Evolutionary conservation across 371 early-diverging fungal genomes (phyloP).

Genomic region (Syncephalastrum contaminatum): DNA sequence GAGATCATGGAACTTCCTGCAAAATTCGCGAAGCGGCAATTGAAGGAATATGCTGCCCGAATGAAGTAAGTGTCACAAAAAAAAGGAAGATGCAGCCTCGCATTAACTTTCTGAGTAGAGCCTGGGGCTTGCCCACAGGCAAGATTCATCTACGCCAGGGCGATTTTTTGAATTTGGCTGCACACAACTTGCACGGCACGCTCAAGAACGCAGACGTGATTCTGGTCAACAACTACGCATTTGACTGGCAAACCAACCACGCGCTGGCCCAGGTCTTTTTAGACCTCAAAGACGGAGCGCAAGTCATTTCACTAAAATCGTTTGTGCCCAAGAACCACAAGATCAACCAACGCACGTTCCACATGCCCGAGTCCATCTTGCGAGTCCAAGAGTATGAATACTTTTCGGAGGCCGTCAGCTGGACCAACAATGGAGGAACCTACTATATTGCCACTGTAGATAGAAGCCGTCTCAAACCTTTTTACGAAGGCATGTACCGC

Average conservation of each 20-base stretch:
- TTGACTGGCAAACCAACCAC: slow-evolving; percentile 83
- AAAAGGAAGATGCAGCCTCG: neutral
- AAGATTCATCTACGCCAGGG: slow-evolving; percentile 70
- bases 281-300: slow-evolving; percentile 90
- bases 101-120: slow-evolving; percentile 22
- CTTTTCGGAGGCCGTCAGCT: slow-evolving; percentile 83
- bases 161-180: slow-evolving; percentile 66
- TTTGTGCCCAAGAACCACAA: slow-evolving; percentile 83
- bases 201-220: slow-evolving; percentile 86
- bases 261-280: slow-evolving; percentile 79
- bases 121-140: slow-evolving; percentile 67
- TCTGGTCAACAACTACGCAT: slow-evolving; percentile 94
- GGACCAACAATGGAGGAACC: slow-evolving; percentile 88
- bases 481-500: slow-evolving; percentile 48
- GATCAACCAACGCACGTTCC: slow-evolving; percentile 73
- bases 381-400: slow-evolving; percentile 74
- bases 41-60: slow-evolving; percentile 81
- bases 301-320: slow-evolving; percentile 76
- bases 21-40: slow-evolving; percentile 75
- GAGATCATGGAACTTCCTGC: slow-evolving; percentile 92
- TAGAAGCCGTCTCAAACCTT: slow-evolving; percentile 62
- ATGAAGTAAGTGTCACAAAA: slow-evolving; percentile 57
- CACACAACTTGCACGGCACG: slow-evolving; percentile 60
- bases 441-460: slow-evolving; percentile 88
- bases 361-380: slow-evolving; percentile 85